Conservation (phyloP, 208 protist genomes). For the Sergeia podlipaevii region DNA sequence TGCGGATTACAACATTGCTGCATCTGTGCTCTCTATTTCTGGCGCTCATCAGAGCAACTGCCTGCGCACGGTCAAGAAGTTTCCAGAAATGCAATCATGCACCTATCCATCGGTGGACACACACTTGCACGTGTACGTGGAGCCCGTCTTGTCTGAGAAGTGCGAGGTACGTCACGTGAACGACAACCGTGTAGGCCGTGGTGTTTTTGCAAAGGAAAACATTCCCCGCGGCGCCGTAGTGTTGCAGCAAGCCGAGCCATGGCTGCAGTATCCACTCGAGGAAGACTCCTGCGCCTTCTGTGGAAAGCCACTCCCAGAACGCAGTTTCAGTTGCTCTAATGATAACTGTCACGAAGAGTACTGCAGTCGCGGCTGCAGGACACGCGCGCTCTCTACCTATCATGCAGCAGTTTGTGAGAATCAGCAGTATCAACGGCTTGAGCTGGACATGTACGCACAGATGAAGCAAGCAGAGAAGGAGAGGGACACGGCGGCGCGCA, state of each 20-base stretch:
- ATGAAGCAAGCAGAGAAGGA: constrained; percentile 43
- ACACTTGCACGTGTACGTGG: constrained; percentile 75
- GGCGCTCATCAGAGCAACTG: constrained; percentile 58
- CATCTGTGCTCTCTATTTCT: constrained; percentile 47
- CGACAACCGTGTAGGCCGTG: constrained; percentile 28
- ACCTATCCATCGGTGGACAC: constrained; percentile 62
- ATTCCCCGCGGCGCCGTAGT: constrained; percentile 26
- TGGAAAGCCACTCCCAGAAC: constrained; percentile 46
- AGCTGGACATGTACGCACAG: constrained; percentile 78
- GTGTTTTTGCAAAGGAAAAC: constrained; percentile 42
- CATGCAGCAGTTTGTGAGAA: constrained; percentile 68
- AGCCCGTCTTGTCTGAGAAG: constrained; percentile 46
- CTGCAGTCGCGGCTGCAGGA: constrained; percentile 80
- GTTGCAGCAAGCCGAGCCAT: constrained; percentile 41
- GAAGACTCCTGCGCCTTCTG: constrained; percentile 66
- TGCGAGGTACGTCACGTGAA: constrained; percentile 34
- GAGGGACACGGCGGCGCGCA: constrained; percentile 27
- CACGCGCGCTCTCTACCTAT: constrained; percentile 50
- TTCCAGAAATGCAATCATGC: constrained; percentile 57
- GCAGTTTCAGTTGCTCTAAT: constrained; percentile 67
- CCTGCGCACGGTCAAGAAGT: constrained; percentile 28
- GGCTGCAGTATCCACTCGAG: constrained; percentile 64
- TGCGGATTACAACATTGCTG: constrained; percentile 81
- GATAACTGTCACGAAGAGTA: constrained; percentile 83
- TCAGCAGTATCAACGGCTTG: constrained; percentile 64